Percentiles rank a stretch among this genome's conserved stretches.
Conservation (phyloP, 306 rosid species). For the Prinsepia uniflora region DNA sequence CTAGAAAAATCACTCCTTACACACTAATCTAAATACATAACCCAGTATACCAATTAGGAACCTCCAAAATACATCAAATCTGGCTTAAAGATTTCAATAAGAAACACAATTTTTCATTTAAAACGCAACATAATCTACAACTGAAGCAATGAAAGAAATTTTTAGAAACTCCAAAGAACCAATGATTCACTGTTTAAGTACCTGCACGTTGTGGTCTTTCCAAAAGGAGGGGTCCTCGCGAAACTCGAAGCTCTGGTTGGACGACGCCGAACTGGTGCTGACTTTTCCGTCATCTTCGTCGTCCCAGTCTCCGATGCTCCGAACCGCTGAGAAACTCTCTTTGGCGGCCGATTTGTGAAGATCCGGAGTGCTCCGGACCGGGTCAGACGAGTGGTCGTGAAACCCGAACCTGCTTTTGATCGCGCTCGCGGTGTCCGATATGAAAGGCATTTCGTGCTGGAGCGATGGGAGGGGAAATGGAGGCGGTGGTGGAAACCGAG, state of each 20-base stretch:
- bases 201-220: conserved; percentile 98
- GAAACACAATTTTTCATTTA: neutral
- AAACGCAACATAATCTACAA: neutral
- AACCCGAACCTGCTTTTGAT: conserved; percentile 81
- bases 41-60: neutral
- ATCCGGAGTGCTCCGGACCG: conserved; percentile 60
- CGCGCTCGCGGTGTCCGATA: conserved; percentile 81
- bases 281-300: conserved; percentile 35
- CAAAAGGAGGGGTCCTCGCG: conserved; percentile 87
- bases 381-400: conserved; percentile 58
- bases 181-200: conserved; percentile 5
- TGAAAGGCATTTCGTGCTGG: conserved; percentile 52
- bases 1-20: neutral
- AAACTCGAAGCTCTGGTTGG: conserved; percentile 65
- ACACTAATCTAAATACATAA: neutral
- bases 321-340: conserved; percentile 49
- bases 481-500: neutral
- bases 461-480: neutral
- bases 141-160: neutral
- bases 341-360: conserved; percentile 54
- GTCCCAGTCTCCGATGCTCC: conserved; percentile 46
- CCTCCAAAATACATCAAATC: neutral
- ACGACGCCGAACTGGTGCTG: conserved; percentile 35
- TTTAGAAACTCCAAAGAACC: neutral
- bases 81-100: neutral